Conservation (phyloP, 768 basidiomycete species). For the Mrakia frigida region DNA sequence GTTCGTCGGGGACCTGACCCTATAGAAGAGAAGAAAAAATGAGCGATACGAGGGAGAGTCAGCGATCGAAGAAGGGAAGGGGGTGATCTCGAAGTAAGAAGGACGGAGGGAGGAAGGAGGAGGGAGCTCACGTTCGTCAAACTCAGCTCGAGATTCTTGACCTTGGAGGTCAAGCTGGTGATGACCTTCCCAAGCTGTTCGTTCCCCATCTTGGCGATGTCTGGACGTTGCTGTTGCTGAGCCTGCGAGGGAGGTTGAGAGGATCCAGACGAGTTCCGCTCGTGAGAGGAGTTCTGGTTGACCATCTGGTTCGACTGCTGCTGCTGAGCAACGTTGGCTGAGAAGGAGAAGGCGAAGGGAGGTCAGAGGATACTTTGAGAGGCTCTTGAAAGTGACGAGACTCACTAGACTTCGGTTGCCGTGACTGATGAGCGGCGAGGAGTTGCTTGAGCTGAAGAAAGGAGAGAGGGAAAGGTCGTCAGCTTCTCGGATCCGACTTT, state of each 20-base stretch:
- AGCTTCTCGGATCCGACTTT: neutral
- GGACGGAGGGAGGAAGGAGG: neutral
- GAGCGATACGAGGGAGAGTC: neutral
- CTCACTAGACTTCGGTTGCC: slow-evolving; percentile 3
- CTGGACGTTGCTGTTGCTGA: neutral
- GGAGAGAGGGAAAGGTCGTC: neutral
- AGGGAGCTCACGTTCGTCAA: neutral
- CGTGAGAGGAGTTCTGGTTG: slow-evolving; percentile 10
- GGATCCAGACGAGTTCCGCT: neutral
- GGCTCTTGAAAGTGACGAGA: too few relatives aligned
- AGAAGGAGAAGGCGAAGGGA: neutral
- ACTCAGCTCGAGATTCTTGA: neutral
- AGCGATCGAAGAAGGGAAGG: neutral
- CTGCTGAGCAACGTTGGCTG: slow-evolving; percentile 1
- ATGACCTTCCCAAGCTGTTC: slow-evolving; percentile 1
- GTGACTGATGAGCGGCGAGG: neutral
- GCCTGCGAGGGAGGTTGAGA: neutral
- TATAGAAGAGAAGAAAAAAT: neutral
- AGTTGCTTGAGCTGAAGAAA: neutral
- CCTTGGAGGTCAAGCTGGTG: neutral
- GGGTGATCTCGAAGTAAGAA: neutral
- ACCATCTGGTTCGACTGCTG: neutral
- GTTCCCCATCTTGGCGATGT: neutral
- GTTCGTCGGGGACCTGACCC: slow-evolving; percentile 2
- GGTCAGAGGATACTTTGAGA: neutral